phyloP scores from a whole-genome alignment of 208 protist species.

The Kentomonas sorsogonicus region DNA sequence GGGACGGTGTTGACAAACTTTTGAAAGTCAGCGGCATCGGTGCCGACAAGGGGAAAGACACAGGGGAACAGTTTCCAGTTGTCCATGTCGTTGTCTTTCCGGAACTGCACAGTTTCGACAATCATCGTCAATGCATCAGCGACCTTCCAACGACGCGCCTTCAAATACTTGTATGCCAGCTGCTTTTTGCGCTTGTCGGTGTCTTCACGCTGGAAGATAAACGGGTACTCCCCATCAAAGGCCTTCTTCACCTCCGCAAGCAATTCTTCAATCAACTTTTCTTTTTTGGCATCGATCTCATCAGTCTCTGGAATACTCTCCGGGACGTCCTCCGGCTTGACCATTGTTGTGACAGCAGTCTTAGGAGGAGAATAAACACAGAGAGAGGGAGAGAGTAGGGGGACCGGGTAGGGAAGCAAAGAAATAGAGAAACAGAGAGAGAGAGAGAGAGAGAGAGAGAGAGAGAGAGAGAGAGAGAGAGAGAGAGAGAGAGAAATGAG shows the following conservation, averaged over 20 bases:
- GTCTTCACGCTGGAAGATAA: constrained; percentile 28
- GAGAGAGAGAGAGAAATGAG: background rate
- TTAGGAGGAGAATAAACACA: background rate
- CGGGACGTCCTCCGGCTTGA: constrained; percentile 30
- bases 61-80: constrained; percentile 45
- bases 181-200: constrained; percentile 22
- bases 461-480: background rate
- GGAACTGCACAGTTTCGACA: constrained; percentile 36
- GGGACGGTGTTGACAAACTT: constrained; percentile 19
- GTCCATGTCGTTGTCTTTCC: constrained; percentile 41
- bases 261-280: constrained; percentile 28
- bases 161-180: constrained; percentile 63
- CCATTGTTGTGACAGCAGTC: constrained; percentile 22
- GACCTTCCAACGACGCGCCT: constrained; percentile 52
- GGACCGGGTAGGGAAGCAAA: background rate
- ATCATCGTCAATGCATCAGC: constrained; percentile 49
- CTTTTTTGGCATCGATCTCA: constrained; percentile 19
- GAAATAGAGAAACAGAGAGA: background rate
- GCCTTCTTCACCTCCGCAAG: constrained; percentile 19
- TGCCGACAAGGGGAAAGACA: constrained; percentile 48
- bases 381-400: background rate
- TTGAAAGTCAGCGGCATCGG: constrained; percentile 34
- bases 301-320: constrained; percentile 49
- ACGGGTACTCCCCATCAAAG: constrained; percentile 22
- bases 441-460: constrained; percentile 2